phyloP scores from a whole-genome alignment of 2,329 filamentous ascomycete species.

The Davidsoniella virescens region DNA sequence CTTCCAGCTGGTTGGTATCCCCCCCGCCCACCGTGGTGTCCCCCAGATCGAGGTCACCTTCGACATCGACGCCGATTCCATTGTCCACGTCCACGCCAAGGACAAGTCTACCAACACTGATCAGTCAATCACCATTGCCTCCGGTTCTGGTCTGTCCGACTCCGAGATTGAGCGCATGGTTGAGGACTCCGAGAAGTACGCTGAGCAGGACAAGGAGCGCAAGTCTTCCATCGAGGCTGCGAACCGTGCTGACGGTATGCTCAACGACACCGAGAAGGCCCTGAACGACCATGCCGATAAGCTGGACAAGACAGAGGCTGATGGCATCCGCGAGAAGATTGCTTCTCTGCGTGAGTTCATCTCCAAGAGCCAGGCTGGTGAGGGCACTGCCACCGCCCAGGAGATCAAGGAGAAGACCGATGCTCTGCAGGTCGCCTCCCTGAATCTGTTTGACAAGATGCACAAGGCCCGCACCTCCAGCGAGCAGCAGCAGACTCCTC shows the following conservation, averaged over 20 bases:
- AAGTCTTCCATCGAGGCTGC: conserved; percentile 88
- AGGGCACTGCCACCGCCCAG: conserved; percentile 68
- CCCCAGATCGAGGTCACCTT: conserved; percentile 97
- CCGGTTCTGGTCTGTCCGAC: conserved; percentile 90
- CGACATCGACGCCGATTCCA: conserved; percentile 95
- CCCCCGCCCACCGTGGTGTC: conserved; percentile 87
- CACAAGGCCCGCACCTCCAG: conserved; percentile 79
- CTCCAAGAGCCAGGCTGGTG: conserved; percentile 85
- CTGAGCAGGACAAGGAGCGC: conserved; percentile 88
- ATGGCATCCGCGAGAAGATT: conserved; percentile 90
- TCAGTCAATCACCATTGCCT: conserved; percentile 97
- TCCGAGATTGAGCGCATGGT: conserved; percentile 95
- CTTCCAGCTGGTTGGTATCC: conserved; percentile 98
- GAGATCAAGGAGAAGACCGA: conserved; percentile 96
- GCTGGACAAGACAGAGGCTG: conserved; percentile 91
- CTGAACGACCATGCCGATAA: conserved; percentile 92
- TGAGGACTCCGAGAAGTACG: conserved; percentile 92
- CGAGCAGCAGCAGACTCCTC: conserved; percentile 34
- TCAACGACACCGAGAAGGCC: conserved; percentile 97
- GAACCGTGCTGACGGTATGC: conserved; percentile 90
- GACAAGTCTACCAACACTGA: conserved; percentile 99
- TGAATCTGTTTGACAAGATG: conserved; percentile 99
- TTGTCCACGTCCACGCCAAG: conserved; percentile 95
- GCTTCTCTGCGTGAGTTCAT: conserved; percentile 71
- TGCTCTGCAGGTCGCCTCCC: conserved; percentile 84